Conservation (phyloP, 352 stramenopile genomes). For the Pythium vanterpoolii region DNA sequence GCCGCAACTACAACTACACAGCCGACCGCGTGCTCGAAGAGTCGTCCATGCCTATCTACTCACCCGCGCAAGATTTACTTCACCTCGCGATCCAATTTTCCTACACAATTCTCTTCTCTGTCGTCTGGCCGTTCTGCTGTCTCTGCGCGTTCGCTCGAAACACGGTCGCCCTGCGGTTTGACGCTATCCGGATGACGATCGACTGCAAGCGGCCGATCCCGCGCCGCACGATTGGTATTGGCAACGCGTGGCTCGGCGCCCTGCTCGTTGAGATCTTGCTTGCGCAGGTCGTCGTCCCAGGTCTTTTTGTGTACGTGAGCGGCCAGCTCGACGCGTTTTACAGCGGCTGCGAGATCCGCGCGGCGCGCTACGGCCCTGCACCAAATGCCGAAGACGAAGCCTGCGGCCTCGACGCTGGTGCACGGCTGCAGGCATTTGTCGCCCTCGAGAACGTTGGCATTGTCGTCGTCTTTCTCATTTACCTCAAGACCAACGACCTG, state of each 20-base stretch:
- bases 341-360: constrained; percentile 30
- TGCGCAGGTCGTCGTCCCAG: constrained; percentile 44
- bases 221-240: constrained; percentile 49
- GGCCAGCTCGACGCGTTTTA: constrained; percentile 61
- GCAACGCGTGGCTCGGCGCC: constrained; percentile 39
- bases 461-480: constrained; percentile 43
- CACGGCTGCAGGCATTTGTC: constrained; percentile 37
- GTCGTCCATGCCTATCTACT: constrained; percentile 58
- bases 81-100: constrained; percentile 68
- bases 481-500: constrained; percentile 51
- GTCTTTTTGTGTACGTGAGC: constrained; percentile 61
- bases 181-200: constrained; percentile 64
- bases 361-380: constrained; percentile 38
- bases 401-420: constrained; percentile 13
- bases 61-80: constrained; percentile 45
- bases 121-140: constrained; percentile 63
- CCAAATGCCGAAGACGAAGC: constrained; percentile 4
- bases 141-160: constrained; percentile 53
- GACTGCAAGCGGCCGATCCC: constrained; percentile 59
- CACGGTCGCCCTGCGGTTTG: constrained; percentile 46
- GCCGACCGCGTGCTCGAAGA: constrained; percentile 53
- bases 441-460: constrained; percentile 55
- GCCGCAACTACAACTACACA: constrained; percentile 56
- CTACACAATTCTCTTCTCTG: constrained; percentile 68
- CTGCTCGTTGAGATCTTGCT: constrained; percentile 55